Conservation (phyloP, 202 grass and related monocot genomes). For the Panicum hallii region DNA sequence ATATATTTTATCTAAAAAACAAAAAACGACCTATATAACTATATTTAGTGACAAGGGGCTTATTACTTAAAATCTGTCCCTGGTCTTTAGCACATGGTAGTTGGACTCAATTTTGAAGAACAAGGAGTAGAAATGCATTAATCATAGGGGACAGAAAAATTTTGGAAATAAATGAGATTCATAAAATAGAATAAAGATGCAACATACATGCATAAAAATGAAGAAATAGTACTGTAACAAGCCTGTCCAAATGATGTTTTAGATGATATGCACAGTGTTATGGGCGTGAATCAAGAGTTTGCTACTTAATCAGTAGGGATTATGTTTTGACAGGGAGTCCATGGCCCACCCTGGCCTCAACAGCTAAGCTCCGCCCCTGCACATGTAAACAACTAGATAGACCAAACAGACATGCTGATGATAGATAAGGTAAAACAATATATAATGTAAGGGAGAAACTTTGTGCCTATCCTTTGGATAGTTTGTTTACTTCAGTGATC, state of each 20-base stretch:
- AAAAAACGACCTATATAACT: neutral
- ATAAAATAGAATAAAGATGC: slow-evolving; percentile 9
- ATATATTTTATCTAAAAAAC: neutral
- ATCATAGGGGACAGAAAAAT: neutral
- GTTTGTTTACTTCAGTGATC: neutral
- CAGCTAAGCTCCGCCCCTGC: neutral
- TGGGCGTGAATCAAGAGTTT: neutral
- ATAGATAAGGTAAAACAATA: neutral
- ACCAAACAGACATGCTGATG: neutral
- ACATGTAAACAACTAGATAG: neutral
- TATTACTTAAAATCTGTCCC: neutral
- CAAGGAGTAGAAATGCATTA: neutral
- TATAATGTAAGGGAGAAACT: neutral
- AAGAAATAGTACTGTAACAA: neutral
- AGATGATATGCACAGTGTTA: neutral
- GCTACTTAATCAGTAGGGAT: neutral
- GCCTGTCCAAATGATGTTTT: neutral
- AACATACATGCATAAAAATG: neutral
- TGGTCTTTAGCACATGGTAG: neutral
- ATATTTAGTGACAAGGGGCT: neutral
- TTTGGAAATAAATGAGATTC: neutral
- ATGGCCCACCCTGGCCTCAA: neutral
- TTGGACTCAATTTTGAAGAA: neutral
- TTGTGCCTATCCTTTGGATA: neutral
- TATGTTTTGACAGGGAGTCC: neutral